A percentile compares a stretch with the other conserved stretches of the same genome.
Evolutionary conservation across 768 basidiomycete species (phyloP).

Genomic region (Tephrocybe rancida): DNA sequence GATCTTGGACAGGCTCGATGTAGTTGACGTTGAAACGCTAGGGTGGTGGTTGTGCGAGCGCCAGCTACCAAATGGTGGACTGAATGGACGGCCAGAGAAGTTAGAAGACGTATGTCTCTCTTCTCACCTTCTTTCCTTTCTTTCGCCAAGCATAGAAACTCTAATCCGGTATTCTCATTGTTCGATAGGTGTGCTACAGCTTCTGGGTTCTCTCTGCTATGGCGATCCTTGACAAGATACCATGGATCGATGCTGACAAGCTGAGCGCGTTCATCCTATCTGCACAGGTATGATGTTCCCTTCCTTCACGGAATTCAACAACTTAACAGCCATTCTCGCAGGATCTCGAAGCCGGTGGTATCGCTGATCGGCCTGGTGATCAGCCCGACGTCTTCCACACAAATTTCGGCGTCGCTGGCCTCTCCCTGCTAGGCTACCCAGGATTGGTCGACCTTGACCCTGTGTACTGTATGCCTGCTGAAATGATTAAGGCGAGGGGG

Average conservation of each 20-base stretch:
- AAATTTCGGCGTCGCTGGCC: slow-evolving; percentile 85
- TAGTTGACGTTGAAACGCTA: slow-evolving; percentile 76
- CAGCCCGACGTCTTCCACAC: slow-evolving; percentile 99
- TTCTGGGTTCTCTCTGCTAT: slow-evolving; percentile 94
- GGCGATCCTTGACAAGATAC: slow-evolving; percentile 78
- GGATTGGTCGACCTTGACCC: slow-evolving; percentile 87
- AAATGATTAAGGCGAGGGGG: slow-evolving; percentile 68
- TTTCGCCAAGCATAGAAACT: neutral
- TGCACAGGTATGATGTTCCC: slow-evolving; percentile 60
- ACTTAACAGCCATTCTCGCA: slow-evolving; percentile 34
- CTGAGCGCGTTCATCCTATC: slow-evolving; percentile 83
- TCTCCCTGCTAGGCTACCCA: slow-evolving; percentile 88
- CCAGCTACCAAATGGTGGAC: slow-evolving; percentile 89
- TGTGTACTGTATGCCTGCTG: slow-evolving; percentile 93
- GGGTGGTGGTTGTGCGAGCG: slow-evolving; percentile 95
- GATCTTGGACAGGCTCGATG: slow-evolving; percentile 82
- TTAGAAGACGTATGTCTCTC: slow-evolving; percentile 79
- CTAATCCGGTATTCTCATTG: neutral
- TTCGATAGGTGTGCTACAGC: slow-evolving; percentile 87
- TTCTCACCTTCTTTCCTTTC: neutral
- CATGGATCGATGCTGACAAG: slow-evolving; percentile 88
- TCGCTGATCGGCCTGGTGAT: slow-evolving; percentile 91
- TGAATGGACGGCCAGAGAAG: slow-evolving; percentile 98
- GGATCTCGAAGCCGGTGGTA: slow-evolving; percentile 91
- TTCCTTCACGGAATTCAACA: neutral